Conservation (phyloP, 2,329 filamentous ascomycete species). For the Trichophyton benhamiae region DNA sequence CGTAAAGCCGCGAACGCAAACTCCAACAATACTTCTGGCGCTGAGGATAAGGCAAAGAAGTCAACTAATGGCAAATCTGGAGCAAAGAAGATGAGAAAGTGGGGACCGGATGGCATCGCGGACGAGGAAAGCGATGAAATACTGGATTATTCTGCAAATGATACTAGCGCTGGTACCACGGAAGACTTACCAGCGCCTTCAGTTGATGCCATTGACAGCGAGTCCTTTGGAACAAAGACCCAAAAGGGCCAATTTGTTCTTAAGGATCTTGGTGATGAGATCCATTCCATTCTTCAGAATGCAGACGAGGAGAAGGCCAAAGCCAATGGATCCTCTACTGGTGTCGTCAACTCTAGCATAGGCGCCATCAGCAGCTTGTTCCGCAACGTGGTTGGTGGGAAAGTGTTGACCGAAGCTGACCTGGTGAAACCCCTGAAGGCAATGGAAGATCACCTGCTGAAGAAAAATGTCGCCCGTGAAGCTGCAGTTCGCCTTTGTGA, state of each 20-base stretch:
- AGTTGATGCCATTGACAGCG: constrained; percentile 62
- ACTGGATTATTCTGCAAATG: constrained; percentile 75
- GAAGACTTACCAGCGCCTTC: constrained; percentile 41
- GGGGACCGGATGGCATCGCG: constrained; percentile 79
- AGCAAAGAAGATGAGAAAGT: constrained; percentile 76
- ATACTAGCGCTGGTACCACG: constrained; percentile 33
- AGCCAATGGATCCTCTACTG: constrained; percentile 34
- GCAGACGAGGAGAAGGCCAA: constrained; percentile 55
- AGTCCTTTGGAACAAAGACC: constrained; percentile 74
- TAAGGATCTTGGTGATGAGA: constrained; percentile 85
- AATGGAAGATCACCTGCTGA: constrained; percentile 88
- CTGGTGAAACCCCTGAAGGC: constrained; percentile 84
- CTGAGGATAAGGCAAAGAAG: constrained; percentile 64
- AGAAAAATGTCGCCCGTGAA: constrained; percentile 93
- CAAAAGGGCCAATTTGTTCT: constrained; percentile 85
- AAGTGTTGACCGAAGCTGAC: constrained; percentile 77
- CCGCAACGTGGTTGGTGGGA: constrained; percentile 88
- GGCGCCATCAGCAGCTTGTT: constrained; percentile 80
- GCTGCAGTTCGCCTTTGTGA: constrained; percentile 83
- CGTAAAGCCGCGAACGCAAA: constrained; percentile 51
- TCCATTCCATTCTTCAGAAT: constrained; percentile 73
- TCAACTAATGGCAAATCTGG: constrained; percentile 39
- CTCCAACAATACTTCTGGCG: constrained; percentile 34
- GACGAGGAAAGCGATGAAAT: constrained; percentile 70
- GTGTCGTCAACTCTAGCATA: constrained; percentile 66